These are phyloP conservation scores for Hydrangea macrophylla DNA, from an alignment of 148 eudicot species.

Conservation along the genomic window DNA sequence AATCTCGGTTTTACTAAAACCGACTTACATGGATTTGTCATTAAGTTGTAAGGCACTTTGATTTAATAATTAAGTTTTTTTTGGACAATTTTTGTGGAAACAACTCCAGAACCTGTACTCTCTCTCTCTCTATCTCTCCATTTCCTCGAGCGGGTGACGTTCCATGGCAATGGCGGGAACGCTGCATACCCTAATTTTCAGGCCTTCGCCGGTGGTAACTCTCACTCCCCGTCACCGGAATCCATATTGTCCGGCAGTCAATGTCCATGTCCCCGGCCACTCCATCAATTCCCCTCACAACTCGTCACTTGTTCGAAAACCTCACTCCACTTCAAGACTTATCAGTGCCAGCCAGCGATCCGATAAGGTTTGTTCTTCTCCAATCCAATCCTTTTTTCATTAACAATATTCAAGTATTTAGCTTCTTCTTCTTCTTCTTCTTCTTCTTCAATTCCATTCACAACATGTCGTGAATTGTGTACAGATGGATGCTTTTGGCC, in stretches of 20 bases:
- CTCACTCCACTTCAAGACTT: constrained; percentile 14
- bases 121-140: too few species aligned
- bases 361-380: constrained; percentile 23
- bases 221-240: constrained; percentile 8
- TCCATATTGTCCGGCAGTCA: not conserved
- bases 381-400: not conserved
- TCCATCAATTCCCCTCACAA: not conserved
- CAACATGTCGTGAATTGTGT: constrained; percentile 2
- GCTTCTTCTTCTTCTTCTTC: too few species aligned
- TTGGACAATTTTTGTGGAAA: too few species aligned
- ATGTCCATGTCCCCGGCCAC: not conserved
- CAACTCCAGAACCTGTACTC: too few species aligned
- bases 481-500: constrained; percentile 21
- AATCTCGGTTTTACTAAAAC: too few species aligned
- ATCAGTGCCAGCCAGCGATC: constrained; percentile 23
- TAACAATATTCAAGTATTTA: not conserved
- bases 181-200: constrained; percentile 16
- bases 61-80: too few species aligned
- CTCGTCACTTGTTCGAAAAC: constrained; percentile 9
- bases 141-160: too few species aligned
- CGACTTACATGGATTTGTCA: too few species aligned
- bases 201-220: constrained; percentile 17
- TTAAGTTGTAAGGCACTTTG: too few species aligned
- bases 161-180: constrained; percentile 35
- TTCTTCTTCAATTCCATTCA: not conserved